phyloP scores from a whole-genome alignment of 768 basidiomycete species.

The Hypholoma fasciculare region DNA sequence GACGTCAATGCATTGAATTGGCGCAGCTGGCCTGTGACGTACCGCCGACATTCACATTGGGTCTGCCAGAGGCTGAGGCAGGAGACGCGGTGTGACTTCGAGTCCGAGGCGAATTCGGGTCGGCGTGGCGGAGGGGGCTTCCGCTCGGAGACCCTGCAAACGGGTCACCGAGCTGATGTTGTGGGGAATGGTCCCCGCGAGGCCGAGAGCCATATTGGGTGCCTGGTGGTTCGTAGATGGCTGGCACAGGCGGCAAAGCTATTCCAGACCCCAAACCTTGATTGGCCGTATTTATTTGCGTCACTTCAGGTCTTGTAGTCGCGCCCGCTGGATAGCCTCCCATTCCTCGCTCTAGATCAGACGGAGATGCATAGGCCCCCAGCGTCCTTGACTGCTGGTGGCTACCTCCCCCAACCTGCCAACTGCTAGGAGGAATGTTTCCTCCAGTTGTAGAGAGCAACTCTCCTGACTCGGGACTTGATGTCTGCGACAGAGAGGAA shows the following conservation, averaged over 20 bases:
- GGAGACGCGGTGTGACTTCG: not conserved
- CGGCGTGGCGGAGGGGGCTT: not conserved
- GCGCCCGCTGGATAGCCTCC: not conserved
- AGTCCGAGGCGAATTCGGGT: not conserved
- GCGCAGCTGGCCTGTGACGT: not conserved
- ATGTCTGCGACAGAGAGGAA: not conserved
- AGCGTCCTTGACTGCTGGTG: not conserved
- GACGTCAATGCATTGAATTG: not conserved
- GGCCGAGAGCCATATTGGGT: not conserved
- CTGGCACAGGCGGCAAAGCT: not conserved
- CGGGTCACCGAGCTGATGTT: not conserved
- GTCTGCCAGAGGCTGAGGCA: not conserved
- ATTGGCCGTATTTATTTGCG: not conserved
- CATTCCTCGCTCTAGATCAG: not conserved
- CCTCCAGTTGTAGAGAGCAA: not conserved
- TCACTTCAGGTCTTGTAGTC: not conserved
- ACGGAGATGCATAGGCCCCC: not conserved
- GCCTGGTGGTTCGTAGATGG: not conserved
- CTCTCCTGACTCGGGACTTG: not conserved
- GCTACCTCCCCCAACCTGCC: not conserved
- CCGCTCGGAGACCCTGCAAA: conserved; percentile 1
- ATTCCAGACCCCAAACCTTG: not conserved
- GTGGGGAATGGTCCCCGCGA: not conserved
- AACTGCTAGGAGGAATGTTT: not conserved
- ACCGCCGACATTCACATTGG: not conserved